Conservation (phyloP, 768 basidiomycete species). For the Mycena pura region DNA sequence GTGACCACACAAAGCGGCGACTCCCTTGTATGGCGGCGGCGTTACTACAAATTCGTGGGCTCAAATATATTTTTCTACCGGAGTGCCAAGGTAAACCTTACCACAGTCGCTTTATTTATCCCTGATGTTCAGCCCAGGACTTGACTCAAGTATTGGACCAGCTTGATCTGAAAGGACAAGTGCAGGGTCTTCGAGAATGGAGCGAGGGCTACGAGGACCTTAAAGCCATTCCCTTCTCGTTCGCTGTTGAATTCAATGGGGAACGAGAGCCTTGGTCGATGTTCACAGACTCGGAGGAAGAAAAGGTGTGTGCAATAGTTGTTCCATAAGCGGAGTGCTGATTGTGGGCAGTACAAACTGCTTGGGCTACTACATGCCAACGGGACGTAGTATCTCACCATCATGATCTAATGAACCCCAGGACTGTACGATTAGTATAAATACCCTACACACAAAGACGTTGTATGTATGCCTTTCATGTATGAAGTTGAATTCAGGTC, state of each 20-base stretch:
- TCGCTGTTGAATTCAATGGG: constrained; percentile 67
- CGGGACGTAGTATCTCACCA: neutral
- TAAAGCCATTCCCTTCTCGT: constrained; percentile 68
- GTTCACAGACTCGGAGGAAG: constrained; percentile 67
- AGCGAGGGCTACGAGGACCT: constrained; percentile 72
- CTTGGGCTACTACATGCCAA: constrained; percentile 50
- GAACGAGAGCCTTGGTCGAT: constrained; percentile 58
- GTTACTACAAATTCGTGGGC: constrained; percentile 65
- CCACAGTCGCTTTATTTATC: neutral
- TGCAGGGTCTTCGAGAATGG: constrained; percentile 63
- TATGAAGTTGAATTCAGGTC: no score
- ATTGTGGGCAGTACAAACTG: constrained; percentile 46
- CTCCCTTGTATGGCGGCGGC: constrained; percentile 64
- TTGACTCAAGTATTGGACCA: constrained; percentile 45
- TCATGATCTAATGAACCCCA: neutral
- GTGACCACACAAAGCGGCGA: constrained; percentile 65
- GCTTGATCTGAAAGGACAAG: constrained; percentile 52
- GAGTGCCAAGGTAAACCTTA: constrained; percentile 54
- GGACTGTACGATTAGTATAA: constrained; percentile 1
- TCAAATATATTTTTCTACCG: constrained; percentile 56
- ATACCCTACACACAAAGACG: no score
- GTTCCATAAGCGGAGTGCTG: constrained; percentile 1
- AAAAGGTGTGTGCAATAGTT: constrained; percentile 52
- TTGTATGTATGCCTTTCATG: no score
- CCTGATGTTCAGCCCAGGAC: constrained; percentile 39